These are phyloP conservation scores for Brettanomyces naardenensis DNA, from an alignment of 805 yeast genomes.

Conservation along the genomic window DNA sequence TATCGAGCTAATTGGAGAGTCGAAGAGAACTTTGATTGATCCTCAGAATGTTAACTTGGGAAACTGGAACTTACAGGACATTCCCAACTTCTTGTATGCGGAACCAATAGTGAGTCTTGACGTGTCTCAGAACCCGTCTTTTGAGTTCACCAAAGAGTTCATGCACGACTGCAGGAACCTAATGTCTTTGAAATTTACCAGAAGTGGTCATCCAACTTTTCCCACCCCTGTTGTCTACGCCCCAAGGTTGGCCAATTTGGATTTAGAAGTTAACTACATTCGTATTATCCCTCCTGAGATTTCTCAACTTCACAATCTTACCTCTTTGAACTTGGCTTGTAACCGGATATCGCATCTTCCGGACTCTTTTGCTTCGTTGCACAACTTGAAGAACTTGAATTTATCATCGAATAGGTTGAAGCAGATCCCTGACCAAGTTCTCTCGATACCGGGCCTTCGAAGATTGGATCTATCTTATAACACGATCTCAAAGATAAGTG, in stretches of 20 bases:
- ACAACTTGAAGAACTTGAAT: constrained; percentile 52
- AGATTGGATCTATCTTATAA: constrained; percentile 82
- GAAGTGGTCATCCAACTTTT: constrained; percentile 65
- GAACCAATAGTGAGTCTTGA: constrained; percentile 75
- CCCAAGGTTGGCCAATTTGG: constrained; percentile 53
- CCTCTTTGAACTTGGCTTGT: constrained; percentile 61
- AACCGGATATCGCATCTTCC: constrained; percentile 66
- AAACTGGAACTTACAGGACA: constrained; percentile 68
- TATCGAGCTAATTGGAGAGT: constrained; percentile 30
- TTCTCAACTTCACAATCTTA: constrained; percentile 43
- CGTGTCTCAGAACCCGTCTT: constrained; percentile 81
- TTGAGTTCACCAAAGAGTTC: constrained; percentile 76
- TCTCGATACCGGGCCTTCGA: constrained; percentile 46
- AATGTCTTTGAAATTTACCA: constrained; percentile 56
- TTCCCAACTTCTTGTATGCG: constrained; percentile 79
- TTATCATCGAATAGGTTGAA: constrained; percentile 71
- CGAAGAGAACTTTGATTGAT: constrained; percentile 38
- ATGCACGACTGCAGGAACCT: constrained; percentile 72
- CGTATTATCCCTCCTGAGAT: constrained; percentile 52
- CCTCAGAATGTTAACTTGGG: constrained; percentile 67
- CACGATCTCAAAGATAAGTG: constrained; percentile 54
- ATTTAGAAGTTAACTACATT: constrained; percentile 73
- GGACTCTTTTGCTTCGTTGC: constrained; percentile 45
- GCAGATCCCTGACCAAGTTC: constrained; percentile 56
- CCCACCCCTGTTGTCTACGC: constrained; percentile 72